These are phyloP conservation scores for Annulohypoxylon stygium DNA, from an alignment of 495 filamentous ascomycete species.

Conservation along the genomic window DNA sequence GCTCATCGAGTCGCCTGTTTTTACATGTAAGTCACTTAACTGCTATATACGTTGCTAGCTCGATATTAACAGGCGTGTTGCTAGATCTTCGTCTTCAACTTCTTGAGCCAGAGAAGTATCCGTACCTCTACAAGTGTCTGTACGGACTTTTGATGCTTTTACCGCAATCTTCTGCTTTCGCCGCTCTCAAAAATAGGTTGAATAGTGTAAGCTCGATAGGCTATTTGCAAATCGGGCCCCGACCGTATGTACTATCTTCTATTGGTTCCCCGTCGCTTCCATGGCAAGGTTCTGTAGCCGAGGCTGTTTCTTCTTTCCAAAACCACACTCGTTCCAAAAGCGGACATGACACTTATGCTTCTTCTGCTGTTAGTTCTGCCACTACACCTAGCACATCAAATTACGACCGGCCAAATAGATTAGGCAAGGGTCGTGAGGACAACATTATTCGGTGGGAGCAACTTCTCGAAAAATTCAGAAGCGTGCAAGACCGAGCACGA, in stretches of 20 bases:
- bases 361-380: conserved; percentile 58
- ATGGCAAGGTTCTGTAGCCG: conserved; percentile 58
- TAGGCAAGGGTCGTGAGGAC: conserved; percentile 84
- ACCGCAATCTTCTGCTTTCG: conserved; percentile 96
- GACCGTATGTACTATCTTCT: conserved; percentile 74
- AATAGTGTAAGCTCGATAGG: conserved; percentile 98
- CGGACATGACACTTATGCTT: conserved; percentile 51
- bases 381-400: conserved; percentile 61
- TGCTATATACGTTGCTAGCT: conserved; percentile 6
- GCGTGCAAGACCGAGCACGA: conserved; percentile 83
- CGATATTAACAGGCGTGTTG: conserved; percentile 29
- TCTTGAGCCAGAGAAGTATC: conserved; percentile 96
- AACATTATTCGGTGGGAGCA: conserved; percentile 90
- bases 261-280: conserved; percentile 44
- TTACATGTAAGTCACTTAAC: conserved; percentile 77
- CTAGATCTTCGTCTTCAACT: conserved; percentile 94
- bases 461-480: conserved; percentile 94
- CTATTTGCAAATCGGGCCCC: conserved; percentile 85
- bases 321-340: conserved; percentile 41
- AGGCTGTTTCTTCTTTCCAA: conserved; percentile 55
- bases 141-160: conserved; percentile 98
- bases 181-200: conserved; percentile 94
- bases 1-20: conserved; percentile 96
- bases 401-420: conserved; percentile 83
- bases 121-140: conserved; percentile 97